Percentiles rank a stretch among this genome's conserved stretches.
These are phyloP conservation scores for Colletotrichum sp. DNA, from an alignment of 2,329 filamentous ascomycete species.

Conservation along the genomic window DNA sequence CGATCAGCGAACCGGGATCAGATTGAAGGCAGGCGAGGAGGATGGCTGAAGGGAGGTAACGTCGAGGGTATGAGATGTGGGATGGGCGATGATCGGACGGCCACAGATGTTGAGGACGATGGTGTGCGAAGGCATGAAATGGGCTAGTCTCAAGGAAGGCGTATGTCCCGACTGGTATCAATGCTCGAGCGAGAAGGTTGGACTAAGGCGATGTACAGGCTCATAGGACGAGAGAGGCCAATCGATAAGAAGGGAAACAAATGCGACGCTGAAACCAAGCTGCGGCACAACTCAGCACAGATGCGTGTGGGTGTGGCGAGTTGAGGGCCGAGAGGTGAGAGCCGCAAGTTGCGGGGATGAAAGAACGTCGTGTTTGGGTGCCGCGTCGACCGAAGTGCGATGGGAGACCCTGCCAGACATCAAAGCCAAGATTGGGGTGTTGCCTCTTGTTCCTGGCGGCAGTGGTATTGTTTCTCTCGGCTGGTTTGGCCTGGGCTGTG, in stretches of 20 bases:
- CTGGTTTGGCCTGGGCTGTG: neutral
- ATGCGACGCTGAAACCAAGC: slow-evolving; percentile 19
- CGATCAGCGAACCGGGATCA: slow-evolving; percentile 12
- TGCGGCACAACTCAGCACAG: slow-evolving; percentile 21
- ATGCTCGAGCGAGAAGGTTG: slow-evolving; percentile 3
- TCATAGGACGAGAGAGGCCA: slow-evolving; percentile 6
- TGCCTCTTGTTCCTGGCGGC: neutral
- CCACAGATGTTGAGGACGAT: neutral
- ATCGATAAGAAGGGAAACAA: slow-evolving; percentile 16
- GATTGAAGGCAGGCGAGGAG: neutral
- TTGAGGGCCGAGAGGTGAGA: neutral
- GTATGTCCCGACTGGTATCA: slow-evolving; percentile 3
- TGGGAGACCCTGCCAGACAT: slow-evolving; percentile 10
- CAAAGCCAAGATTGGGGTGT: neutral
- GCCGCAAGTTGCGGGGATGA: slow-evolving; percentile 9
- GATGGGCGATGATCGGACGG: slow-evolving; percentile 11
- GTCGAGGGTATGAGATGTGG: slow-evolving; percentile 1
- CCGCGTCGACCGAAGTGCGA: neutral
- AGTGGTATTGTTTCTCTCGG: neutral
- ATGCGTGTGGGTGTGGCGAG: slow-evolving; percentile 17
- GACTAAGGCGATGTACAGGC: neutral
- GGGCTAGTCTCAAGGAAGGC: slow-evolving; percentile 8
- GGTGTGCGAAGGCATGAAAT: slow-evolving; percentile 14
- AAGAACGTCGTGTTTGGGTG: neutral
- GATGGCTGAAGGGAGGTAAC: neutral